Percentiles rank a stretch among this genome's conserved stretches.
Evolutionary conservation across 257 asterid genomes (phyloP).

Genomic region (Agastache rugosa): DNA sequence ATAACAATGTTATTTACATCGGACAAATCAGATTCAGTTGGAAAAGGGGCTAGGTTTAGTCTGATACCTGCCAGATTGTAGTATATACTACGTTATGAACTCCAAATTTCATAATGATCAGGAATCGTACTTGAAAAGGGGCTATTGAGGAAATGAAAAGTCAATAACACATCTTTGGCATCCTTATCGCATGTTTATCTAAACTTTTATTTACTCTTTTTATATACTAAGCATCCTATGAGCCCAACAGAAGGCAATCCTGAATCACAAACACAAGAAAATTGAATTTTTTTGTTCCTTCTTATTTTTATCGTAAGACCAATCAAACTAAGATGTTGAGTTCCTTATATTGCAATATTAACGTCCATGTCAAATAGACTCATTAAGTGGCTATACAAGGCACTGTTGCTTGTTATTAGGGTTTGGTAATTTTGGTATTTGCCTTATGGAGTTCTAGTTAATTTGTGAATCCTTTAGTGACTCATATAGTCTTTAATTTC

Average conservation of each 20-base stretch:
- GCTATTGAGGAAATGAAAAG: slow-evolving; percentile 3
- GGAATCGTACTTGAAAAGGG: not conserved
- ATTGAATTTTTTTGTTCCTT: not conserved
- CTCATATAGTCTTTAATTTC: not conserved
- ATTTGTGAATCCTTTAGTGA: not conserved
- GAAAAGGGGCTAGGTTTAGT: not conserved
- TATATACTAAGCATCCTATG: slow-evolving; percentile 5
- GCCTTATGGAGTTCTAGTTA: not conserved
- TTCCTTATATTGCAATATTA: not conserved
- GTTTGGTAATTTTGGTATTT: too few species aligned
- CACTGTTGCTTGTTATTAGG: not conserved
- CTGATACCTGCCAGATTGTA: slow-evolving; percentile 6
- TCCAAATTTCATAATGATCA: slow-evolving; percentile 3
- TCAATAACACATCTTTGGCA: slow-evolving; percentile 5
- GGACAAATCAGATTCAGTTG: not conserved
- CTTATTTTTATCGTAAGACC: not conserved
- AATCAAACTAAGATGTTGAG: not conserved
- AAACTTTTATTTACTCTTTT: not conserved
- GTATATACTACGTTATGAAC: slow-evolving; percentile 1
- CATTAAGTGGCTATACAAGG: slow-evolving; percentile 9
- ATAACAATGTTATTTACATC: not conserved
- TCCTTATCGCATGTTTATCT: slow-evolving; percentile 1
- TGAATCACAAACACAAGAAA: slow-evolving; percentile 5
- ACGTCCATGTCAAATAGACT: not conserved
- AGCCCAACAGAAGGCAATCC: slow-evolving; percentile 22